Evolutionary conservation across 306 rosid species (phyloP).

Genomic region (Quercus dentata): DNA sequence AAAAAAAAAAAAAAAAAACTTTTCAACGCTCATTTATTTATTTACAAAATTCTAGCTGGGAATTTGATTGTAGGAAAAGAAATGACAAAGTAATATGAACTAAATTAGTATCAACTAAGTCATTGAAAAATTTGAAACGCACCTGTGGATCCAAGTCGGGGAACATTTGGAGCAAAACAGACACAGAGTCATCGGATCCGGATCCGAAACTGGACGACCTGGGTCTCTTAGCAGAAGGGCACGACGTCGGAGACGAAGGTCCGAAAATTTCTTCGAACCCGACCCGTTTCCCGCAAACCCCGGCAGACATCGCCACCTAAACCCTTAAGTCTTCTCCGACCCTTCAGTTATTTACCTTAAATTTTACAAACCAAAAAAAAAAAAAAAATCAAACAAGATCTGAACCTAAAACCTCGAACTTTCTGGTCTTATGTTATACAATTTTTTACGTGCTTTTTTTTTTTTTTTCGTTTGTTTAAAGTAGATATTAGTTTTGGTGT

Average conservation of each 20-base stretch:
- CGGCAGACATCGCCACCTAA: slow-evolving; percentile 31
- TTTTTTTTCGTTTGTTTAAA: not conserved
- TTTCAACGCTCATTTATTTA: not conserved
- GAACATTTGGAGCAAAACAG: slow-evolving; percentile 29
- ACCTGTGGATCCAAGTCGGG: slow-evolving; percentile 36
- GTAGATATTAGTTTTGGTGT: not conserved
- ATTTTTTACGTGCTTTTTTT: too few relatives aligned
- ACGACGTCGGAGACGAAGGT: slow-evolving; percentile 37
- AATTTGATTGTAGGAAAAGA: not conserved
- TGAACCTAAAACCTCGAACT: not conserved
- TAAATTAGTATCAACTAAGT: not conserved
- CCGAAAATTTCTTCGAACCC: slow-evolving; percentile 43
- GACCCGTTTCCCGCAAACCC: slow-evolving; percentile 39
- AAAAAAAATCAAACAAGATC: not conserved
- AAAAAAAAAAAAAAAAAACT: not conserved
- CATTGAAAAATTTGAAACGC: not conserved
- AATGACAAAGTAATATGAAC: not conserved
- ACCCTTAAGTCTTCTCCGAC: not conserved
- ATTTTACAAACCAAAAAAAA: not conserved
- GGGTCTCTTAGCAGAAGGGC: slow-evolving; percentile 31
- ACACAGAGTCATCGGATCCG: slow-evolving; percentile 17
- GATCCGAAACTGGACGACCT: slow-evolving; percentile 24
- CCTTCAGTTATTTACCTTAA: not conserved
- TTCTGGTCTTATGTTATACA: not conserved
- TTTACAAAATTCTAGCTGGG: not conserved